Evolutionary conservation across 192 early-diverging fungal species (phyloP).

Genomic region (Radiomyces spectabilis): DNA sequence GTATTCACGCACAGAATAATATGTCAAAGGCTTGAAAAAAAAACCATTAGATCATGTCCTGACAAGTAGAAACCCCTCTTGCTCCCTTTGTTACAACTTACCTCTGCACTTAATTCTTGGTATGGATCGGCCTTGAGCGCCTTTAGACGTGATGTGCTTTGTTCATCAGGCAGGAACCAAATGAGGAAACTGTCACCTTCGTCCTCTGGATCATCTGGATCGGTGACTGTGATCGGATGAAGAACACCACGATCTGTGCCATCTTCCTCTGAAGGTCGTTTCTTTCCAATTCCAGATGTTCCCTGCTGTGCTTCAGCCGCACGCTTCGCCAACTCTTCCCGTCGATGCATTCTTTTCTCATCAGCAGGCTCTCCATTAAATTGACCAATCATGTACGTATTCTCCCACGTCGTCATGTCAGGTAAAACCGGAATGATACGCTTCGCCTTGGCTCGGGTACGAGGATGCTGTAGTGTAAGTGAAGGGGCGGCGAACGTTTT

Average conservation of each 20-base stretch:
- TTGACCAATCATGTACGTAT: conserved; percentile 40
- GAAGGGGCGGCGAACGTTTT: conserved; percentile 34
- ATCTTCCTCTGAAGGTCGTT: conserved; percentile 5
- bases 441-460: conserved; percentile 37
- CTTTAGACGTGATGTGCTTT: conserved; percentile 11
- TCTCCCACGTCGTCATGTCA: conserved; percentile 41
- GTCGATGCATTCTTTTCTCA: conserved; percentile 6
- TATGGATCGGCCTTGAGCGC: conserved; percentile 8
- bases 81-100: neutral
- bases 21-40: conserved; percentile 11
- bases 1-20: conserved; percentile 29
- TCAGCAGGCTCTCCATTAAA: conserved; percentile 42
- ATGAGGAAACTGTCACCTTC: conserved; percentile 23
- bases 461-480: conserved; percentile 34
- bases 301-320: neutral
- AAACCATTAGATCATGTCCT: neutral
- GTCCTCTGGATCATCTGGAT: conserved; percentile 26
- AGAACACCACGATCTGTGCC: conserved; percentile 24
- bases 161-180: conserved; percentile 26
- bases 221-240: conserved; percentile 22
- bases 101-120: conserved; percentile 8
- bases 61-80: neutral
- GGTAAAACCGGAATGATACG: conserved; percentile 45
- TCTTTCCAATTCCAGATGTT: too few species aligned
- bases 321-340: neutral